Base-by-base conservation (phyloP, 2,329 filamentous ascomycete species). In the Ceratocystiopsis minuta region DNA sequence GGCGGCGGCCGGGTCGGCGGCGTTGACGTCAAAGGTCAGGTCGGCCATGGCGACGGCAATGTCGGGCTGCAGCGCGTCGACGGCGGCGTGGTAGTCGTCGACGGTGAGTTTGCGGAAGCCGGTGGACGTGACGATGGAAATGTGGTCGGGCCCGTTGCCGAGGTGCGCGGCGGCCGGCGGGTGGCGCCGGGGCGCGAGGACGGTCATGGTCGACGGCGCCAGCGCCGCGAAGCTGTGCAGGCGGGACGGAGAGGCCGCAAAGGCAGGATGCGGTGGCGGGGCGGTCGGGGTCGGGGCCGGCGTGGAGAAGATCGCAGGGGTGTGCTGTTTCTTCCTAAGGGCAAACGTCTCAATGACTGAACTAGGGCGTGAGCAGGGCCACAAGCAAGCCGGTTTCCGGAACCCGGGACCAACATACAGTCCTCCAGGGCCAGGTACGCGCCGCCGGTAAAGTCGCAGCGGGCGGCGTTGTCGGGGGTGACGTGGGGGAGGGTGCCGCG, bases 361-460 rank as follows among this genome's bases (percentile, higher is more conserved):
- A 6, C n/a, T n/a, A n/a, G n/a, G 4, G 13, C 2, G 32, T 40
- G 7, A 40, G 38, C 31, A 31, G 13, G n/a, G 9, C 35, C 10
- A 20, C 16, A 16, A 16, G n/a, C 2, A 41, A 10, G 13, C 14
- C 13, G n/a, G n/a, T n/a, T n/a, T n/a, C n/a, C n/a, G 20, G 36
- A 20, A 14, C 0, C n/a, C 10, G 11, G 5, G 24, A 6, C 1
- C 12, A 3, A 60, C 81, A 60, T 68, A 95, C 90, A 96, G 59
- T 98, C 90, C 66, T 98, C 90, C 24, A 96, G 63, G 1, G 80
- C 83, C 53, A 90, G 65, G 55, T 93, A 93, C 3, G 83, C 67
- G 20, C 80, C 81, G 24, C 65, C 64, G 45, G 92, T 66, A 6
- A 69, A 57, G 1, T 78, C 76, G 52, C 80, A 66, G 43, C 74